Evolutionary conservation across 1,284 basidiomycete genomes (phyloP).

Genomic region (Gymnopus androsaceus): DNA sequence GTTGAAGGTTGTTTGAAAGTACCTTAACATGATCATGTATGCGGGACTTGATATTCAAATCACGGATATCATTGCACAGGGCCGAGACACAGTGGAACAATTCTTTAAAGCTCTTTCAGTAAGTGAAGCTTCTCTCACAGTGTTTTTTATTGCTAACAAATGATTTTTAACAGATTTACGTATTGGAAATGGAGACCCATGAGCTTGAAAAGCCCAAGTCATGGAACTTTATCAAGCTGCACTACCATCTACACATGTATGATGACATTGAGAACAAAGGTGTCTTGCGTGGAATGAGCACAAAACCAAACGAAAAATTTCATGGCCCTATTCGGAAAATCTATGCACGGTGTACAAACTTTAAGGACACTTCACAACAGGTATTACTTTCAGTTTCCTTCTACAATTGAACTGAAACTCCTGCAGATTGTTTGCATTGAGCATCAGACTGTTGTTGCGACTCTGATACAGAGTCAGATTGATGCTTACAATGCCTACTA

Average conservation of each 20-base stretch:
- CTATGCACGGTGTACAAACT: conserved; percentile 15
- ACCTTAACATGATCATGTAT: conserved; percentile 33
- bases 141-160: too few species aligned
- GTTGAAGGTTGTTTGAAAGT: conserved; percentile 29
- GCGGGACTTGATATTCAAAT: conserved; percentile 34
- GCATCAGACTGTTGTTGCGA: conserved; percentile 20
- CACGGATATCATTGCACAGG: conserved; percentile 27
- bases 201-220: conserved; percentile 38
- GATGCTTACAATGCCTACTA: conserved; percentile 18
- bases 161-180: too few species aligned
- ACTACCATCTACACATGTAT: conserved; percentile 32
- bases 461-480: conserved; percentile 20
- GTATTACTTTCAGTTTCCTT: not conserved
- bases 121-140: too few species aligned
- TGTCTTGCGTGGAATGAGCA: conserved; percentile 32
- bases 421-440: conserved; percentile 28
- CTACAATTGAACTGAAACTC: not conserved
- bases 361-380: conserved; percentile 14
- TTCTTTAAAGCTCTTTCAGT: conserved; percentile 27
- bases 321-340: conserved; percentile 14
- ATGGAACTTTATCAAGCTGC: too few species aligned
- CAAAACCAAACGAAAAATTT: conserved; percentile 31
- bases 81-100: conserved; percentile 20
- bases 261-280: conserved; percentile 37
- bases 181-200: conserved; percentile 24